Conservation (phyloP, 73 alveolate genomes). For the Tetrahymena malaccensis region DNA sequence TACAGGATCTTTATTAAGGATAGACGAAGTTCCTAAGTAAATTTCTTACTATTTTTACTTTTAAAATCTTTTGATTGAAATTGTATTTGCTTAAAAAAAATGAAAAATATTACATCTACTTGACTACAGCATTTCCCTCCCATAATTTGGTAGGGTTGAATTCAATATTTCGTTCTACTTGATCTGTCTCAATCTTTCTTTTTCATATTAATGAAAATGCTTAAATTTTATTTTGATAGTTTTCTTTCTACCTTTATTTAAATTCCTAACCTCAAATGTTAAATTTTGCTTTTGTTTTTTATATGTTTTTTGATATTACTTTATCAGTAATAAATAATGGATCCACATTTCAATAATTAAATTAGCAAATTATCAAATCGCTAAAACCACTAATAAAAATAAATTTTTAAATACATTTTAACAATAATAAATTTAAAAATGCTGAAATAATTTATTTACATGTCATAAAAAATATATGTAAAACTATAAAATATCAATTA, state of each 20-base stretch:
- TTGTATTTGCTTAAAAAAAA: too few relatives aligned
- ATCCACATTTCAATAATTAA: not conserved
- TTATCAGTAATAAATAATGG: not conserved
- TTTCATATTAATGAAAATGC: not conserved
- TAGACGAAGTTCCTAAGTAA: not conserved
- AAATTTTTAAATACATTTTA: too few relatives aligned
- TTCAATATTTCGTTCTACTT: not conserved
- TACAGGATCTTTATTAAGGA: not conserved
- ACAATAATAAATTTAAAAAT: too few relatives aligned
- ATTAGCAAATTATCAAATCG: not conserved
- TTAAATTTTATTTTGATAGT: too few relatives aligned
- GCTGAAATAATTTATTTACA: not conserved
- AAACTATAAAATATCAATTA: too few relatives aligned
- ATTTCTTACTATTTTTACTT: not conserved
- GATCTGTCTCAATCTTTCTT: not conserved
- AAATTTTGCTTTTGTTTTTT: not conserved
- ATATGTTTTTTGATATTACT: not conserved
- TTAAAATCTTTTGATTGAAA: too few relatives aligned
- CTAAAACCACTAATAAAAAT: not conserved
- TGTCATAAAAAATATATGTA: too few relatives aligned
- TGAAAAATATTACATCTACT: not conserved
- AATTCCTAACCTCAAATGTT: not conserved
- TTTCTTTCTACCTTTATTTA: not conserved
- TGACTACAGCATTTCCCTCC: not conserved
- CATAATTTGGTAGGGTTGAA: not conserved